These are phyloP conservation scores for Vitis rupestris DNA, from an alignment of 164 flowering plant genomes.

Conservation along the genomic window DNA sequence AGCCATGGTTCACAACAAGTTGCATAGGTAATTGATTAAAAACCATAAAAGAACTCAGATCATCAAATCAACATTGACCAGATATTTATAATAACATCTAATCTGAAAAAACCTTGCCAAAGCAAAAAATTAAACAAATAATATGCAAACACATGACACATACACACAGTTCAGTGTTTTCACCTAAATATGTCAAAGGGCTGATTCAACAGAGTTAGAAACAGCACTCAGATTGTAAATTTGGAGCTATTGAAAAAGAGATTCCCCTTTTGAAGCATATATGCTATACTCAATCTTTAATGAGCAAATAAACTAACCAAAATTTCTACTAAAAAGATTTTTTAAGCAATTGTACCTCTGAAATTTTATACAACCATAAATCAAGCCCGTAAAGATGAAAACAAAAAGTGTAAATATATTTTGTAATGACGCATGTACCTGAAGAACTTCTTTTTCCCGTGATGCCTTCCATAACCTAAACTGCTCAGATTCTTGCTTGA, in stretches of 20 bases:
- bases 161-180: neutral
- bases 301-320: too few relatives aligned
- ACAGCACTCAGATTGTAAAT: too few relatives aligned
- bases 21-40: too few relatives aligned
- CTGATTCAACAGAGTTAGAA: too few relatives aligned
- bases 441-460: conserved; percentile 95
- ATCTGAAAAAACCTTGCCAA: neutral
- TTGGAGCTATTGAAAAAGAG: neutral
- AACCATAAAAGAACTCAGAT: too few relatives aligned
- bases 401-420: neutral
- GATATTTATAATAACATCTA: neutral
- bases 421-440: conserved; percentile 44
- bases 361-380: neutral
- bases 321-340: too few relatives aligned
- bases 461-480: conserved; percentile 93
- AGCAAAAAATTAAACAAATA: neutral
- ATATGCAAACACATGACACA: neutral
- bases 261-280: too few relatives aligned
- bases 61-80: too few relatives aligned
- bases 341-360: neutral
- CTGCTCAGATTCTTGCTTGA: conserved; percentile 97
- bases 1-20: too few relatives aligned
- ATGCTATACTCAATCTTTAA: too few relatives aligned
- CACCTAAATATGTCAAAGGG: too few relatives aligned
- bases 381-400: neutral